phyloP scores from a whole-genome alignment of 2,329 filamentous ascomycete species.

The Coniochaeta hoffmannii region DNA sequence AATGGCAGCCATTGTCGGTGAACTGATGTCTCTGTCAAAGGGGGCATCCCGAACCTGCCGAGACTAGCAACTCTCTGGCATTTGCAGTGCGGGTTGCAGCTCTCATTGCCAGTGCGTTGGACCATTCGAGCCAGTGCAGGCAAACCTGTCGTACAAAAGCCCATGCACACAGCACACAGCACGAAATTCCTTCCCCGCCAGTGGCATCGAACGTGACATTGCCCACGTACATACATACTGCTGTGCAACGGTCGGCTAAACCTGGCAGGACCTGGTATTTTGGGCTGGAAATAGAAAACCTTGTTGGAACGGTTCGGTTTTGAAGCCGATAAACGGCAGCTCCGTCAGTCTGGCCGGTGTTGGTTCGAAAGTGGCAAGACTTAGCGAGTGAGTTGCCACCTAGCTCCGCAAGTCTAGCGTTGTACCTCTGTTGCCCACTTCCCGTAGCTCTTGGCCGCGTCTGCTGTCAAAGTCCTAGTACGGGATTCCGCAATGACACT shows the following conservation, averaged over 20 bases:
- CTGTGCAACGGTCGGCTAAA: neutral
- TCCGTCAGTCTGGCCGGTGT: neutral
- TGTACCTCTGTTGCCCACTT: neutral
- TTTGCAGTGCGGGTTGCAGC: no score
- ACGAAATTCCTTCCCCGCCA: neutral
- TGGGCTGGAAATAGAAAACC: neutral
- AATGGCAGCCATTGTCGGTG: no score
- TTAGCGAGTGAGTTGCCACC: neutral
- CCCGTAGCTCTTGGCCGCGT: neutral
- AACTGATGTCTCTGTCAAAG: no score
- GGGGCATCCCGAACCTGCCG: neutral
- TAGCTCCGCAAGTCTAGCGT: neutral
- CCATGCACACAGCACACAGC: neutral
- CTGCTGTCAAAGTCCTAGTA: neutral
- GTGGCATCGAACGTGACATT: neutral
- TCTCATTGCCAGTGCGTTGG: no score
- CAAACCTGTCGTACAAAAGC: neutral
- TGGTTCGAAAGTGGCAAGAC: neutral
- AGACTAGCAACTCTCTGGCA: neutral
- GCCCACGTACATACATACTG: neutral
- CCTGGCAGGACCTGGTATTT: neutral
- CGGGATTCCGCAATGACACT: neutral
- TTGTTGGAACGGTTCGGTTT: neutral
- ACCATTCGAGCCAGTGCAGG: neutral
- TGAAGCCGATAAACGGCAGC: neutral